A percentile compares a stretch with the other conserved stretches of the same genome.
These are phyloP conservation scores for Kazachstania taianensis DNA, from an alignment of 805 yeast genomes.

Conservation along the genomic window DNA sequence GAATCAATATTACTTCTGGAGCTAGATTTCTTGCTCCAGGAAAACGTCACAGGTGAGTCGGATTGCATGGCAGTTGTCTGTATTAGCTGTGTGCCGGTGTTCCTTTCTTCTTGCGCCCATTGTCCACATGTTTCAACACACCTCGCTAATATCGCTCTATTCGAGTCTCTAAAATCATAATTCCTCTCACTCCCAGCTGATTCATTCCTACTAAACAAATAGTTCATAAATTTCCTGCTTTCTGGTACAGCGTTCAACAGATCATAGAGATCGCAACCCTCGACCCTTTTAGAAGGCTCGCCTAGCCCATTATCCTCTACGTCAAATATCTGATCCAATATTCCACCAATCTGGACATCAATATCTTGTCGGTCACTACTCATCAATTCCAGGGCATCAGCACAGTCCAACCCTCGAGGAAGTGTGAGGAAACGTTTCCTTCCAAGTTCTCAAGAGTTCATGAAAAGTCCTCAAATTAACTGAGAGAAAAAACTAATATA, in stretches of 20 bases:
- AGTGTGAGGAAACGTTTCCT: too few species aligned
- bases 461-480: too few species aligned
- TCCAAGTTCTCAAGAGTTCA: not conserved
- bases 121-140: constrained; percentile 8
- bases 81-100: constrained; percentile 5
- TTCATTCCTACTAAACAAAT: constrained; percentile 8
- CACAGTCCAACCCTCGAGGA: too few species aligned
- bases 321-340: too few species aligned
- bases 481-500: too few species aligned
- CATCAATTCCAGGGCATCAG: too few species aligned
- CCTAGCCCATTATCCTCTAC: too few species aligned
- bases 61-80: constrained; percentile 11
- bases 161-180: not conserved
- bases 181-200: not conserved
- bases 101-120: constrained; percentile 21
- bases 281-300: too few species aligned
- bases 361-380: too few species aligned
- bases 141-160: constrained; percentile 3
- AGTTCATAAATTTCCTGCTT: constrained; percentile 20
- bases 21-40: constrained; percentile 19
- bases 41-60: constrained; percentile 22
- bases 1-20: constrained; percentile 1
- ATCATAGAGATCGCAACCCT: constrained; percentile 18
- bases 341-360: too few species aligned
- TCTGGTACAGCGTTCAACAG: constrained; percentile 17